Percentiles rank a stretch among this genome's conserved stretches.
Conservation (phyloP, 768 basidiomycete genomes). For the Lanmaoa pseudosensibilis region DNA sequence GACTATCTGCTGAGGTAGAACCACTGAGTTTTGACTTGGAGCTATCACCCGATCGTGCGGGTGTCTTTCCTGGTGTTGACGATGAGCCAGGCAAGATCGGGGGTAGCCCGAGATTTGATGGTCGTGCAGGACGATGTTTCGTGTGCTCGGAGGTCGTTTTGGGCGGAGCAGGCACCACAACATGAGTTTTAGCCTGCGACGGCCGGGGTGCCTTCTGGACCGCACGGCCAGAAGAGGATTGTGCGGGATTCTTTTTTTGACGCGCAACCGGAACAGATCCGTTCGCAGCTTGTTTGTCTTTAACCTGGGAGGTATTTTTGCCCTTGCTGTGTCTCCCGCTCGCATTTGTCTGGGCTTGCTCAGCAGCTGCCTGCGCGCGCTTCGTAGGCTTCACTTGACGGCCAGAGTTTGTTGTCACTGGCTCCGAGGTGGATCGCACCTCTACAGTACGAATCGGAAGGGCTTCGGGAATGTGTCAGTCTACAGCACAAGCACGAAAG, state of each 20-base stretch:
- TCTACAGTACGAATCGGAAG: conserved; percentile 5
- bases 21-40: background rate
- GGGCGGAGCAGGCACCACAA: background rate
- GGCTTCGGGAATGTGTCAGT: conserved; percentile 16
- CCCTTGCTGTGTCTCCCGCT: conserved; percentile 2
- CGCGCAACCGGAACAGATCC: background rate
- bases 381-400: conserved; percentile 23
- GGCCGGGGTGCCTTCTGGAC: background rate
- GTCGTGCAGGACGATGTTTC: background rate
- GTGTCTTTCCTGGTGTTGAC: background rate
- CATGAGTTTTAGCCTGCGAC: background rate
- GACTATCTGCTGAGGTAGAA: background rate
- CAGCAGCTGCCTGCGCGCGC: conserved; percentile 17
- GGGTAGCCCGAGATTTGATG: conserved; percentile 18
- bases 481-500: background rate
- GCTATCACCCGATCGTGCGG: background rate
- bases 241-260: background rate
- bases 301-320: background rate
- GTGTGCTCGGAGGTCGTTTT: background rate
- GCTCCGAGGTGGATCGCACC: conserved; percentile 2
- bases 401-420: conserved; percentile 24
- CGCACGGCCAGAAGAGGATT: background rate
- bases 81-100: background rate
- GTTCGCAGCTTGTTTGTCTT: background rate
- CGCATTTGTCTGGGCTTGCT: background rate